phyloP scores from a whole-genome alignment of 1,139 yeast genomes.

The Meyerozyma guilliermondii region DNA sequence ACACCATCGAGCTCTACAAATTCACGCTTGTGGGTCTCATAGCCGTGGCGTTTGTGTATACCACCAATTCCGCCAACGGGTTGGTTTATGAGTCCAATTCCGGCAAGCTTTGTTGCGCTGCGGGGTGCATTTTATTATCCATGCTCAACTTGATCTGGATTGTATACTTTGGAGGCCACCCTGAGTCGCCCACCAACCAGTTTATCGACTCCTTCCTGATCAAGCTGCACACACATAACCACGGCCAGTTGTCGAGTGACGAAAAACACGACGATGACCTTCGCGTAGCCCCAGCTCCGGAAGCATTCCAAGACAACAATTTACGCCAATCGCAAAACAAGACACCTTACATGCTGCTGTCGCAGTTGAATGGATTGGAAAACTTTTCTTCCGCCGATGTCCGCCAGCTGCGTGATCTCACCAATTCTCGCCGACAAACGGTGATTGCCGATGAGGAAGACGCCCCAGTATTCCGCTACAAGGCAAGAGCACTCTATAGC shows the following conservation, averaged over 20 bases:
- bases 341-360: constrained; percentile 47
- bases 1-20: constrained; percentile 68
- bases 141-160: constrained; percentile 81
- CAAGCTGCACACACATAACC: constrained; percentile 24
- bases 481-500: constrained; percentile 80
- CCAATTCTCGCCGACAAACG: constrained; percentile 28
- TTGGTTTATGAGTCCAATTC: constrained; percentile 67
- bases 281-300: constrained; percentile 16
- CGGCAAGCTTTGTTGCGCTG: constrained; percentile 79
- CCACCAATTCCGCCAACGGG: constrained; percentile 76
- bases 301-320: constrained; percentile 27
- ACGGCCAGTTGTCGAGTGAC: constrained; percentile 18
- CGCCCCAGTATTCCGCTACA: constrained; percentile 60
- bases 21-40: constrained; percentile 54
- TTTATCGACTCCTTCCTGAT: constrained; percentile 73
- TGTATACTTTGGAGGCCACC: constrained; percentile 79
- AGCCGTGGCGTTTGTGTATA: constrained; percentile 70
- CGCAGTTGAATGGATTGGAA: constrained; percentile 56
- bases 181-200: constrained; percentile 72
- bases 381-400: constrained; percentile 44
- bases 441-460: constrained; percentile 3
- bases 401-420: constrained; percentile 30
- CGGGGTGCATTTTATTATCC: constrained; percentile 81
- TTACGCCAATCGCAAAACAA: constrained; percentile 34
- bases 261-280: constrained; percentile 18